Evolutionary conservation across 2,329 filamentous ascomycete species (phyloP).

Genomic region (Xylariaceae sp.): DNA sequence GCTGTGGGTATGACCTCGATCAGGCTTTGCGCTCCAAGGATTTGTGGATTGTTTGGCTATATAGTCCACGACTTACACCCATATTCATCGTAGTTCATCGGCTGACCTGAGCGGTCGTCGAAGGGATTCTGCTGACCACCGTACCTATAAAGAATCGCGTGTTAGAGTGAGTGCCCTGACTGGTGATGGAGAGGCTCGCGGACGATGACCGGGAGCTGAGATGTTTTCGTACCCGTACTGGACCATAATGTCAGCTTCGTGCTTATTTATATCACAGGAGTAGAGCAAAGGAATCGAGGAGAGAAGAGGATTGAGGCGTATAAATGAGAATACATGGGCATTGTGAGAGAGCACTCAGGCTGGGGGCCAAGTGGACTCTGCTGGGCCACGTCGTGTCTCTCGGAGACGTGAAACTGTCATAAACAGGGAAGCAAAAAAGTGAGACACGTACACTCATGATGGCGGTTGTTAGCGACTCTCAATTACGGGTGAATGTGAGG

Average conservation of each 20-base stretch:
- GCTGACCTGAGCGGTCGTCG: slow-evolving; percentile 39
- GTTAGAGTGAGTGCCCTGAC: slow-evolving; percentile 30
- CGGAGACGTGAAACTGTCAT: slow-evolving; percentile 19
- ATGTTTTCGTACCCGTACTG: slow-evolving; percentile 51
- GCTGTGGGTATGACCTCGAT: slow-evolving; percentile 29
- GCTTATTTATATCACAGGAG: slow-evolving; percentile 1
- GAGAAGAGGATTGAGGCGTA: slow-evolving; percentile 10
- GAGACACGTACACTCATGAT: slow-evolving; percentile 49
- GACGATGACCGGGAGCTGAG: slow-evolving; percentile 7
- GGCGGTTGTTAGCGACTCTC: slow-evolving; percentile 5
- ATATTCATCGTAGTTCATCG: slow-evolving; percentile 27
- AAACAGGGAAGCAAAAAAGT: slow-evolving; percentile 26
- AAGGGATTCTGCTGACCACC: slow-evolving; percentile 53
- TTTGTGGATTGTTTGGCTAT: neutral
- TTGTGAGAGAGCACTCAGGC: slow-evolving; percentile 1
- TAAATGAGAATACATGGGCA: slow-evolving; percentile 4
- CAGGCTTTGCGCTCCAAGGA: slow-evolving; percentile 4
- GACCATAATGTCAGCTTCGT: slow-evolving; percentile 37
- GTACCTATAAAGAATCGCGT: slow-evolving; percentile 40
- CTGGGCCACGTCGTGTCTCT: neutral
- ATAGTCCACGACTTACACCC: slow-evolving; percentile 36
- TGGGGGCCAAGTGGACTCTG: neutral
- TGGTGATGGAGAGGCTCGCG: slow-evolving; percentile 8
- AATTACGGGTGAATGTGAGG: no score
- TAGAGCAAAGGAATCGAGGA: slow-evolving; percentile 4